Base-by-base conservation (phyloP, 1,139 yeast species). In the Zygosaccharomyces sapae region DNA sequence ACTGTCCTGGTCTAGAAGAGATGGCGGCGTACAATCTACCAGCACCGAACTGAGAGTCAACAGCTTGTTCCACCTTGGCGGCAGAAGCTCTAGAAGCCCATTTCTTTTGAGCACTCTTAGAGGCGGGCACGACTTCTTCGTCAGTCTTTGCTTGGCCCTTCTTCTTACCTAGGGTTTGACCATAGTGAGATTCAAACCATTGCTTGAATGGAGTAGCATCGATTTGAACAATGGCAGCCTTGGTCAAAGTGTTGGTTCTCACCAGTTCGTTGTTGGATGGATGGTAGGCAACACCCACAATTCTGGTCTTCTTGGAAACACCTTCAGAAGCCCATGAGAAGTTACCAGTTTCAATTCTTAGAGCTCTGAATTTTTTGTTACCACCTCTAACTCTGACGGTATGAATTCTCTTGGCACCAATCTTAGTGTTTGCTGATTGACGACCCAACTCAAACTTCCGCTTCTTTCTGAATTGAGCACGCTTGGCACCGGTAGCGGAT, bases 391-490 rank as follows among this genome's bases (percentile, higher is more conserved):
- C 88, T 83, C 98, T 94, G 71, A 92, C 97, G 66, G 94, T 69
- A 83, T 94, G 98, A 72, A 92, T 89, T 81, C 98, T 88, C 88
- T 92, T 92, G 67, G 95, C 78, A 72, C 98, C 98, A 70, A 92
- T 90, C 83, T 88, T 89, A 80, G 99, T 92, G 92, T 86, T 88
- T 72, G 98, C 96, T 69, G 97, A 83, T 82, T 92, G 98, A 81
- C 99, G 95, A 70, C 99, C 99, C 77, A 87, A 85, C 80, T 94
- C 98, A 74, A 92, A 94, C 95, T 92, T 92, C 84, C 99, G 84
- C 96, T 92, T 92, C 92, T 92, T 92, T 87, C 98, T 90, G 95
- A 84, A 88, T 79, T 88, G 96, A 77, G 98, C 97, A 80, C 97
- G 90, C 80, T 89, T 90, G 75, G 98, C 99, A 85, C 99, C 99